Base-by-base conservation (phyloP, 495 filamentous ascomycete species). In the Aspergillus baeticus region DNA sequence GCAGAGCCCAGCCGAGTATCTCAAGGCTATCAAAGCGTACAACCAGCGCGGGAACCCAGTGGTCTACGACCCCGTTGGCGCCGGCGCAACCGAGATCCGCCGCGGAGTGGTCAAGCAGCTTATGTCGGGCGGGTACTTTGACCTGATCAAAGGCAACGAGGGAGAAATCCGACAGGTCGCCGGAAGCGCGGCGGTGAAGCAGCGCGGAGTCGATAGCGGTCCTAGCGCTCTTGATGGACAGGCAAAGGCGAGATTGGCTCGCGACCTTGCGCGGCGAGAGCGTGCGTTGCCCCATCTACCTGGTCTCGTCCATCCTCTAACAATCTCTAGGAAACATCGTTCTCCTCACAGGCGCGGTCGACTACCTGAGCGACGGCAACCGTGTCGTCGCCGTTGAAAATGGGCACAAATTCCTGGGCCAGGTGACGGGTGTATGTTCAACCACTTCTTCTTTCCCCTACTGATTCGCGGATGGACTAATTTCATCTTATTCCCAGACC, bases 81-180 rank as follows among this genome's bases (percentile, higher is more conserved):
- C 86, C 10, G 93, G 90, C 18, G 94, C 94, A 6, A 97, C 93
- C 2, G 57, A 76, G 3, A 77, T 90, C 11, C 83, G 94, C 22
- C 84, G 87, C 23, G 76, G 78, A 1, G 87, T 89, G 0, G 82
- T 94, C 33, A 84, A 82, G 35, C 78, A 78, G 10, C 81, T 98
- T n/a, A 74, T 96, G 68, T 76, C 80, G 1, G 80, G 72, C 6
- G 91, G 90, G 29, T 88, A 89, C 64, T 88, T 94, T 58, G 84
- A 89, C 68, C 77, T 96, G 18, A 91, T 98, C 70, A 98, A 97
- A 70, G 94, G 94, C 22, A 98, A 98, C 66, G 92, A 95, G 68
- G 84, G 86, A 46, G 94, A 98, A 70, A 93, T 98, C 54, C 72
- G 77, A 26, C 84, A 87, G n/a, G 81, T 92, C 1, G 81, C 80